Conservation (phyloP, 1,139 yeast species). For the Sugiyamaella novakii region DNA sequence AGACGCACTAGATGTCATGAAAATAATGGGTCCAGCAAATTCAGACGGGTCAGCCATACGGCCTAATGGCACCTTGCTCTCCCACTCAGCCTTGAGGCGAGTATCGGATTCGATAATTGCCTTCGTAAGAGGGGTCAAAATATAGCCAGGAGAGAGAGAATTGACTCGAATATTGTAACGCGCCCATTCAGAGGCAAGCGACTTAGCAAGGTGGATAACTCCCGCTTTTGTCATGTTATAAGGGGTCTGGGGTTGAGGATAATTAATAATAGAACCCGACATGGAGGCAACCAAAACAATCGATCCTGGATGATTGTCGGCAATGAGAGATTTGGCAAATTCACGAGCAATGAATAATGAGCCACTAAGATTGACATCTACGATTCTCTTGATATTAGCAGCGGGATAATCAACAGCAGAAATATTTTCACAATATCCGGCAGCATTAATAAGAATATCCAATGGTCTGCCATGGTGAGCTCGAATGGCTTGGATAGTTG, state of each 20-base stretch:
- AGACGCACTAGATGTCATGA: slow-evolving; percentile 70
- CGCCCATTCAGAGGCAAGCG: slow-evolving; percentile 87
- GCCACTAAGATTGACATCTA: slow-evolving; percentile 75
- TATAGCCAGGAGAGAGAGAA: slow-evolving; percentile 80
- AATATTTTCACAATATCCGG: slow-evolving; percentile 82
- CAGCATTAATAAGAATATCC: slow-evolving; percentile 69
- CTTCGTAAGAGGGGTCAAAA: slow-evolving; percentile 64
- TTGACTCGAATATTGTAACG: slow-evolving; percentile 74
- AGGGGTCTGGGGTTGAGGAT: slow-evolving; percentile 83
- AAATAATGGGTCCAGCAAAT: slow-evolving; percentile 75
- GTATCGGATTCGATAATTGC: slow-evolving; percentile 57
- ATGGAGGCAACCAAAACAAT: slow-evolving; percentile 78
- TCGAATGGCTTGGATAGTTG: slow-evolving; percentile 51
- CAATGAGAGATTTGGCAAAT: slow-evolving; percentile 69
- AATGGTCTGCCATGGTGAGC: slow-evolving; percentile 63
- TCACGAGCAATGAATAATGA: slow-evolving; percentile 67
- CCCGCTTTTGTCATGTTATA: slow-evolving; percentile 89
- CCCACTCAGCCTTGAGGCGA: slow-evolving; percentile 59
- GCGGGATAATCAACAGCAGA: slow-evolving; percentile 80
- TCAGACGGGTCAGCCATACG: slow-evolving; percentile 81
- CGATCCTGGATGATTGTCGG: slow-evolving; percentile 55
- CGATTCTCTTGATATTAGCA: slow-evolving; percentile 63
- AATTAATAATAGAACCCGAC: slow-evolving; percentile 82
- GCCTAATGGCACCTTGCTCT: slow-evolving; percentile 67
- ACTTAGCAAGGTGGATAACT: slow-evolving; percentile 71